Evolutionary conservation across 805 yeast species (phyloP).

Genomic region (Wickerhamiella qilinensis): DNA sequence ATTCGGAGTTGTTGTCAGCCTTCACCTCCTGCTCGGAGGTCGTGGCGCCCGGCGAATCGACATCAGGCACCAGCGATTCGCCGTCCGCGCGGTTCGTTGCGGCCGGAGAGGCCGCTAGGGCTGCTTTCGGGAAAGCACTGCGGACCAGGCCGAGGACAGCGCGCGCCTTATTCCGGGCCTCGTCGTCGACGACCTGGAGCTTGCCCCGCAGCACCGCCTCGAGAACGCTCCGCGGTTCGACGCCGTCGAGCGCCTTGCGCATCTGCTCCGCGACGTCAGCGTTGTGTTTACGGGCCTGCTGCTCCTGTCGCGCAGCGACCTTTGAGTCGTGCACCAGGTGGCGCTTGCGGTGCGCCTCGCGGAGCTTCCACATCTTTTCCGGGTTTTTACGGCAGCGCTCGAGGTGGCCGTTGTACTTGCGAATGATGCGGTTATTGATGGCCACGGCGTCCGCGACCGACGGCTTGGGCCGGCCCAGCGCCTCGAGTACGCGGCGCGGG

Average conservation of each 20-base stretch:
- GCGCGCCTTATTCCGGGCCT: not conserved
- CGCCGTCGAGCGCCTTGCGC: conserved; percentile 21
- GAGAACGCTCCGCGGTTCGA: conserved; percentile 21
- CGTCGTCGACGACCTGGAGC: not conserved
- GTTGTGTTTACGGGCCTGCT: conserved; percentile 29
- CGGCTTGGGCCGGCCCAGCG: conserved; percentile 78
- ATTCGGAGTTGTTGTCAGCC: conserved; percentile 1
- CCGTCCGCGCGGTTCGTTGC: too few species aligned
- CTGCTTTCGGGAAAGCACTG: conserved; percentile 1
- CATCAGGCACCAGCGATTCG: too few species aligned
- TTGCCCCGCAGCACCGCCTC: conserved; percentile 14
- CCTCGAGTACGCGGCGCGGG: conserved; percentile 72
- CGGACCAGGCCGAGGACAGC: conserved; percentile 4
- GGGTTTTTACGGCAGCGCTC: conserved; percentile 42
- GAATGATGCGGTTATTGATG: conserved; percentile 55
- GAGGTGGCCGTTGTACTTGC: conserved; percentile 62
- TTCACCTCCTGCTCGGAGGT: conserved; percentile 2
- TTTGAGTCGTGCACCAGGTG: conserved; percentile 13
- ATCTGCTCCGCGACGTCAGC: conserved; percentile 27
- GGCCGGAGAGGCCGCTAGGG: not conserved
- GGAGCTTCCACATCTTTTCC: conserved; percentile 32
- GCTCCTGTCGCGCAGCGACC: conserved; percentile 8
- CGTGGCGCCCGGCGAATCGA: too few species aligned
- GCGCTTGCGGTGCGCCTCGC: conserved; percentile 13
- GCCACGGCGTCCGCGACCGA: conserved; percentile 47